Conservation (phyloP, 2,329 filamentous ascomycete genomes). For the Talaromyces sp. region DNA sequence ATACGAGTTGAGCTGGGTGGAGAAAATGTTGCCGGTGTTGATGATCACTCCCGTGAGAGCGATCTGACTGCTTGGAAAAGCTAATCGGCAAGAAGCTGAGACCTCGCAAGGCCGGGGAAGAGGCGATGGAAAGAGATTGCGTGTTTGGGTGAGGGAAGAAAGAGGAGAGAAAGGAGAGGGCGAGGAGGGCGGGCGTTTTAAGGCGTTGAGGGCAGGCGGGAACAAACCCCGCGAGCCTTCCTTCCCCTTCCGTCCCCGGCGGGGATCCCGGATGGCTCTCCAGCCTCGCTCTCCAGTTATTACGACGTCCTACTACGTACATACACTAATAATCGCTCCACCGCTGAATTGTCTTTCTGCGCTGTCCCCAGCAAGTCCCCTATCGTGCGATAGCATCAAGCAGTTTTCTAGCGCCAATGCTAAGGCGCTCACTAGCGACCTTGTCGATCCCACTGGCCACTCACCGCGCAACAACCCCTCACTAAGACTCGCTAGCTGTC, state of each 20-base stretch:
- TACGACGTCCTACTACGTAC: not conserved
- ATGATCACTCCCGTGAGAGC: slow-evolving; percentile 51
- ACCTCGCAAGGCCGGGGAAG: not conserved
- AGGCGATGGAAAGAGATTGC: not conserved
- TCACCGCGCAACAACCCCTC: slow-evolving; percentile 1
- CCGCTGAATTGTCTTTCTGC: not conserved
- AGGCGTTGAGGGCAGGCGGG: not conserved
- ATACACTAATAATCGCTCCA: not conserved
- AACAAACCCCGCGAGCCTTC: not conserved
- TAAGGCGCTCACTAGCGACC: not conserved
- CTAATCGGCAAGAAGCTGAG: slow-evolving; percentile 40
- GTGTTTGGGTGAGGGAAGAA: not conserved
- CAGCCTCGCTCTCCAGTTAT: not conserved
- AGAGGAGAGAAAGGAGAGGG: not conserved
- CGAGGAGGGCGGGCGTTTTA: not conserved
- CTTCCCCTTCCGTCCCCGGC: not conserved
- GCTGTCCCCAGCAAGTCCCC: not conserved
- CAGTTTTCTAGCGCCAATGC: not conserved
- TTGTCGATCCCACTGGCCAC: slow-evolving; percentile 4
- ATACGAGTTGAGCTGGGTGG: slow-evolving; percentile 95
- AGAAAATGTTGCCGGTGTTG: slow-evolving; percentile 86
- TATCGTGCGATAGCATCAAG: not conserved
- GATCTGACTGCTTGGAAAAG: slow-evolving; percentile 35
- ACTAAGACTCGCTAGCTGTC: not conserved
- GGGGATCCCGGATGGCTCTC: not conserved